phyloP scores from a whole-genome alignment of 83 land plant genomes.

The Larix sibirica region DNA sequence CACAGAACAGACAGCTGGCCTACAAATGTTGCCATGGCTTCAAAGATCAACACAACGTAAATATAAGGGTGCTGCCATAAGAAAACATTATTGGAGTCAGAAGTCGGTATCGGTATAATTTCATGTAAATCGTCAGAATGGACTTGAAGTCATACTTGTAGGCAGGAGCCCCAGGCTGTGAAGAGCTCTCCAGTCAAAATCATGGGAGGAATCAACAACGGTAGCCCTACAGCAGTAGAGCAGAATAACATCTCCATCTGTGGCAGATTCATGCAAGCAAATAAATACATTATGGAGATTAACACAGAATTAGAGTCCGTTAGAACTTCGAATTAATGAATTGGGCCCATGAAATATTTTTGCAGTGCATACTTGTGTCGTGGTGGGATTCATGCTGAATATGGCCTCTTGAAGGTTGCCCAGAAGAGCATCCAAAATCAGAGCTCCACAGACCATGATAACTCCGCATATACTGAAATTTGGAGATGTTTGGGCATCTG shows the following conservation, averaged over 20 bases:
- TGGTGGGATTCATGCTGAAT: slow-evolving; percentile 89
- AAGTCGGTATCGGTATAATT: too few species aligned
- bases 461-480: slow-evolving; percentile 88
- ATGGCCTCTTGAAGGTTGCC: slow-evolving; percentile 98
- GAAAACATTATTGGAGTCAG: too few species aligned
- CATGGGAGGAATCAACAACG: slow-evolving; percentile 88
- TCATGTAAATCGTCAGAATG: too few species aligned
- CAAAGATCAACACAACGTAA: slow-evolving; percentile 84
- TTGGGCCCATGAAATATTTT: too few species aligned
- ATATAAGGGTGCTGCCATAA: slow-evolving; percentile 76
- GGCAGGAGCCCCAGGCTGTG: slow-evolving; percentile 82
- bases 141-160: slow-evolving; percentile 43
- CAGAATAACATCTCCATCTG: slow-evolving; percentile 99
- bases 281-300: too few species aligned
- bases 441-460: slow-evolving; percentile 85
- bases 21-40: slow-evolving; percentile 91
- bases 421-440: slow-evolving; percentile 89
- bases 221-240: slow-evolving; percentile 93
- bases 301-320: too few species aligned
- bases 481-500: slow-evolving; percentile 95
- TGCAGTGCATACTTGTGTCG: slow-evolving; percentile 68
- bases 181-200: slow-evolving; percentile 90
- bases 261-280: too few species aligned
- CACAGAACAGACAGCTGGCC: slow-evolving; percentile 93
- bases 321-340: too few species aligned